Base-by-base conservation (phyloP, 1,284 basidiomycete species). In the Pseudomicrostroma phylloplanum region DNA sequence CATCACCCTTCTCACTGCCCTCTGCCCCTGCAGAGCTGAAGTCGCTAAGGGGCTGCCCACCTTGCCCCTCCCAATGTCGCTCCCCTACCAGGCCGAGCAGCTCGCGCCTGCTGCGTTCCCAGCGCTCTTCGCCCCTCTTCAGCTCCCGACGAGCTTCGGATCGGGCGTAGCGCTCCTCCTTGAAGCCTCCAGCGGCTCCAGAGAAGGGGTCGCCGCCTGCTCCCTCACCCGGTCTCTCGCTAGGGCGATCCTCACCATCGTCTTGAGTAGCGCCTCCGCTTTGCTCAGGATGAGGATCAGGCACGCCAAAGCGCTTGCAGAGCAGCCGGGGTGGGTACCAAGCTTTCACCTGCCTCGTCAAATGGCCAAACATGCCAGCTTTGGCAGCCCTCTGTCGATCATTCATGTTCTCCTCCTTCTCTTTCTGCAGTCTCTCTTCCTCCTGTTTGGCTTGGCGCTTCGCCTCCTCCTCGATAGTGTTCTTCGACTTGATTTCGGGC, bases 251-350 rank as follows among this genome's bases (percentile, higher is more conserved):
- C 42, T 49, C 61, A 57, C 25, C 67, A 61, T 30, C 58, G 40
- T 23, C 25, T 40, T 4, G 49, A 40, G 9, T 82, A 8, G 15
- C 51, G 19, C 7, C 51, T 19, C 51, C 21, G 26, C 21, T 25
- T 15, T 82, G 49, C 56, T 82, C 82, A 0, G 85, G 85, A 68
- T 88, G 85, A 1, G 88, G 93, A 76, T 93, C 90, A 68, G 88
- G 88, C 42, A 96, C 89, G 0, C 90, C 89, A 78, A 97, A 96
- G n/a, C 94, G 86, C 79, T 93, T 96, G 81, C 92, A 96, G 17
- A 98, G 82, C 59, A 97, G 80, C 64, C 84, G 84, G 21, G 85
- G 86, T 0, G 94, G 94, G 69, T 86, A 86, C 87, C 91, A 97
- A 0, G 84, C 78, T 64, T 82, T 84, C 30, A 84, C 82, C 63